Evolutionary conservation across 768 basidiomycete species (phyloP), one percentile per base, ranked within the genome.

Genomic region (Exidia glandulosa): DNA sequence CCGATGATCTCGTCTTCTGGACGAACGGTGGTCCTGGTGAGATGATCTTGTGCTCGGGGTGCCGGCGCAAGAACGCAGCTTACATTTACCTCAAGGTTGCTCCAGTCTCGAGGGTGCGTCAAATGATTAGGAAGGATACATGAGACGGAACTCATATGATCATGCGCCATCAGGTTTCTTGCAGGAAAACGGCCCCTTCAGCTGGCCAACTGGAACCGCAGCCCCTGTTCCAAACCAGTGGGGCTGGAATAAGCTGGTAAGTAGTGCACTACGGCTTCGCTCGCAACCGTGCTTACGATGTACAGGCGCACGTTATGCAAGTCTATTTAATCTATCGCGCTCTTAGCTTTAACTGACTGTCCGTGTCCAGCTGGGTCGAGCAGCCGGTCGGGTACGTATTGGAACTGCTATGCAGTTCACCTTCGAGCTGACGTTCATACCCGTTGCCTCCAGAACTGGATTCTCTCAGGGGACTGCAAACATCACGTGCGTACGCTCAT

Each of bases 1-100:
- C 79, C 3, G 85, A 90, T 65, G 86, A 89, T 66, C 66, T 90
- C 48, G 84, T 89, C 32, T 86, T 88, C 70, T 89, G 86, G 87
- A 86, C 83, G 3, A 88, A 88, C 63, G 87, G 87, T n/a, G 87
- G 88, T 1, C 88, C 87, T 0, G 87, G 88, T 31, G 88, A 87
- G 52, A 59, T 3, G 23, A 52, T 36, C 23, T 57, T 36, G 12
- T 23, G 33, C 23, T n/a, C 12, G 13, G 7, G 14, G 16, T 34
- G 27, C 12, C 13, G 32, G 25, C 2, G 30, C 19, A n/a, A 19
- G 7, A 4, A 16, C 19, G 10, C 13, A 37, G 36, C 7, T 25
- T 32, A 31, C 41, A 12, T 19, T 19, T 45, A 45, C 33, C 19
- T 27, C 31, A 32, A 12, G 25, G 29, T 33, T 31, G 33, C 19